These are phyloP conservation scores for Chytriomyces sp. DNA, from an alignment of 192 early-diverging fungal species.

Conservation along the genomic window DNA sequence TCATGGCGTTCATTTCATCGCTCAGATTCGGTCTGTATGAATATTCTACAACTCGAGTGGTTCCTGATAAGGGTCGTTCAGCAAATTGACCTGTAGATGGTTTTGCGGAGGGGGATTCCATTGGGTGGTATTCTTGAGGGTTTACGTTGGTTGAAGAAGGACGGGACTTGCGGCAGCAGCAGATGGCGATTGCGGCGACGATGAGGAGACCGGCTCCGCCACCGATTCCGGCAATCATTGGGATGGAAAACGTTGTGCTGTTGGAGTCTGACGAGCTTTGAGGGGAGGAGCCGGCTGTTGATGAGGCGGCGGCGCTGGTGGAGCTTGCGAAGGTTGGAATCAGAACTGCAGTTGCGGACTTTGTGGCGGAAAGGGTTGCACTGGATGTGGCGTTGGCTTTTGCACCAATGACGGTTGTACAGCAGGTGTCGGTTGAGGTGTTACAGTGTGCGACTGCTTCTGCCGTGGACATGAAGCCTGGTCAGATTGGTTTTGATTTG, in stretches of 20 bases:
- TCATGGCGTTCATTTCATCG: slow-evolving; percentile 7
- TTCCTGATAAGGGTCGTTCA: no score
- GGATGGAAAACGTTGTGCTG: background rate
- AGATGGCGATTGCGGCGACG: background rate
- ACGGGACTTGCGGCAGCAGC: background rate
- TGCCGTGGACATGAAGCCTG: background rate
- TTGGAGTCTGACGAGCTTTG: background rate
- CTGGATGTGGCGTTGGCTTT: background rate
- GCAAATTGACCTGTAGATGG: no score
- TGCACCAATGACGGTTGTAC: background rate
- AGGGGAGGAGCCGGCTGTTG: background rate
- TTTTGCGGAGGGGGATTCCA: no score
- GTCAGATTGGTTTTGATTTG: background rate
- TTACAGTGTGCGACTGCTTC: slow-evolving; percentile 2
- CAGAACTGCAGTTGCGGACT: background rate
- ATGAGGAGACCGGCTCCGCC: slow-evolving; percentile 3
- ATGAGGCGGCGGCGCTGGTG: background rate
- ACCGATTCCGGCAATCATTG: slow-evolving; percentile 14
- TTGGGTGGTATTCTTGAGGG: no score
- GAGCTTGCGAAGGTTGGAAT: background rate
- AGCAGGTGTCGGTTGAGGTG: background rate
- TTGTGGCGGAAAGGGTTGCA: background rate
- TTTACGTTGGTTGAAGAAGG: no score
- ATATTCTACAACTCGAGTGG: background rate
- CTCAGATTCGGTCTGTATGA: background rate